A percentile compares a stretch with the other conserved stretches of the same genome.
phyloP scores from a whole-genome alignment of 2,329 filamentous ascomycete species.

The Alternaria tenuissima region DNA sequence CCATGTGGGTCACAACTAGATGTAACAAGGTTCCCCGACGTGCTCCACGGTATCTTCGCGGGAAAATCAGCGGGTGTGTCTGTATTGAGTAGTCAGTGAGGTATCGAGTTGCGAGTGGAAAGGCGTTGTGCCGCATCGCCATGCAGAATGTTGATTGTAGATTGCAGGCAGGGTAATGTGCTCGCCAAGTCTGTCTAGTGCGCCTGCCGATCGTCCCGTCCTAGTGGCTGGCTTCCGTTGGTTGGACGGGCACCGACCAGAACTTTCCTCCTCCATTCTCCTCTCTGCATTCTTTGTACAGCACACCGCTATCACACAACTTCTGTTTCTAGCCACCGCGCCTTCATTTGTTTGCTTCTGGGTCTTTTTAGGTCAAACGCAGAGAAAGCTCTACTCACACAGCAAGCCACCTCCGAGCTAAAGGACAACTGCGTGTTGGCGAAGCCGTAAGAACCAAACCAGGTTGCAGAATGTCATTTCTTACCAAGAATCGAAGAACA shows the following conservation, averaged over 20 bases:
- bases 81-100: neutral
- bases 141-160: neutral
- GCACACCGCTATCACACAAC: constrained; percentile 2
- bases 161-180: constrained; percentile 1
- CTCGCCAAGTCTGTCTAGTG: constrained; percentile 17
- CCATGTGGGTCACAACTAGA: constrained; percentile 9
- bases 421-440: constrained; percentile 31
- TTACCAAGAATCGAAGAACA: constrained; percentile 64
- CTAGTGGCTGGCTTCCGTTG: constrained; percentile 13
- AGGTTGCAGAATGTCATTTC: constrained; percentile 64
- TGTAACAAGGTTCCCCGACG: constrained; percentile 21
- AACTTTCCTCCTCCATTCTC: constrained; percentile 18
- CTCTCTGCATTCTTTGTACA: constrained; percentile 4
- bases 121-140: neutral
- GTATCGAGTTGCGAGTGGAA: neutral
- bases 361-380: constrained; percentile 19
- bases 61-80: constrained; percentile 5
- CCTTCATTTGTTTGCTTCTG: constrained; percentile 11
- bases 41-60: constrained; percentile 8
- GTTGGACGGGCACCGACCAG: constrained; percentile 9
- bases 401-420: constrained; percentile 17
- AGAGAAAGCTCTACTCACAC: constrained; percentile 23
- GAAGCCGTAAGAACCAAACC: constrained; percentile 62
- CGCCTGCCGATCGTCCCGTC: constrained; percentile 22
- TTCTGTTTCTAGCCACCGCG: constrained; percentile 7